Evolutionary conservation across 2,329 filamentous ascomycete species (phyloP), one percentile per base, ranked within the genome.

Genomic region (Myriangium duriaei): DNA sequence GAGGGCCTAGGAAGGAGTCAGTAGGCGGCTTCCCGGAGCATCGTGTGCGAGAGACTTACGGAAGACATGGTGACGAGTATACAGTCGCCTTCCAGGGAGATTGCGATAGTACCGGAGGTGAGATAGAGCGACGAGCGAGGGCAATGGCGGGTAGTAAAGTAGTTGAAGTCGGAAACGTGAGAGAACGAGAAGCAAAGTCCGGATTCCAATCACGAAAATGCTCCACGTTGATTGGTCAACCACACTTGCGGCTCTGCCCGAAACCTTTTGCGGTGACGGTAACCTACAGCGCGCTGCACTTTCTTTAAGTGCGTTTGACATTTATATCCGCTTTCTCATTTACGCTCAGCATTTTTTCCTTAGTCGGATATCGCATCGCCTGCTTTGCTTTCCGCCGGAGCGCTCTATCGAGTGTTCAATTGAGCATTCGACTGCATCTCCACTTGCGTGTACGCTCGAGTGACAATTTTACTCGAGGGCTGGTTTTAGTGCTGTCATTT

Each of bases 1-100:
- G 59, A 54, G 49, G 41, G 45, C 50, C 51, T 40, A 46, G 21
- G 7, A 7, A n/a, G 21, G n/a, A 26, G 7, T 26, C 7, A n/a
- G 7, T 7, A n/a, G n/a, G 7, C 21, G 21, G 7, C 7, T 26
- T 26, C 21, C 7, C 21, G 7, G 11, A 12, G 10, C 13, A 13
- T 4, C 11, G 17, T 34, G 36, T 34, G 15, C 21, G 30, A 31
- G 28, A 28, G 39, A 59, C 69, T 62, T 66, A 78, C 73, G 45
- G 62, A 61, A 51, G 67, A 53, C 74, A 79, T 79, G 65, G 59
- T 71, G 64, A 52, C 40, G 41, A 18, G 21, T n/a, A n/a, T 7
- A 7, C 7, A 7, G n/a, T 7, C 21, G n/a, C 21, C n/a, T 26
- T 7, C 21, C 7, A n/a, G n/a, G 7, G 21, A 26, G 7, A 7